Conservation (phyloP, 2,329 filamentous ascomycete genomes). For the Westerdykella sp. region DNA sequence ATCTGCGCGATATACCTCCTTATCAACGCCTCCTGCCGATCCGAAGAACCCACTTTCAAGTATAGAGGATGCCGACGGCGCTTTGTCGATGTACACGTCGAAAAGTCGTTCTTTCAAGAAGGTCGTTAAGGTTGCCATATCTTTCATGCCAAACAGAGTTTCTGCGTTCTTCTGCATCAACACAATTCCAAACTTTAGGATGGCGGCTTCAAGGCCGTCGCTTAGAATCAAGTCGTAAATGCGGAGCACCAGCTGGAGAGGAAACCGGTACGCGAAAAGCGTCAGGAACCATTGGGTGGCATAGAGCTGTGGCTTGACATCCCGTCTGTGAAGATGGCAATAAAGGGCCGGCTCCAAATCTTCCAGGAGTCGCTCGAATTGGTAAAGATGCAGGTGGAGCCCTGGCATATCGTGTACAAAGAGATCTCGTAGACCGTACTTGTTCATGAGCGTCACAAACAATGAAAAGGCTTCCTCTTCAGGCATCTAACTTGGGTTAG, state of each 20-base stretch:
- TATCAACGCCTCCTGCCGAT: constrained; percentile 81
- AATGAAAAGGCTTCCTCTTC: constrained; percentile 96
- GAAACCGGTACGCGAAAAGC: constrained; percentile 96
- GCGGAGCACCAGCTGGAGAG: constrained; percentile 87
- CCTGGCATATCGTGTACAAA: constrained; percentile 97
- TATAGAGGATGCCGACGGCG: constrained; percentile 85
- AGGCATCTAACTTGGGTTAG: constrained; percentile 60
- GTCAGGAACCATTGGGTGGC: constrained; percentile 99
- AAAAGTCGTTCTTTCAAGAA: constrained; percentile 94
- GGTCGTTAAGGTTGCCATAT: constrained; percentile 82
- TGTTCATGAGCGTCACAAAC: constrained; percentile 90
- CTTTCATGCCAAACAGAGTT: constrained; percentile 72
- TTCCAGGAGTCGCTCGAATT: constrained; percentile 90
- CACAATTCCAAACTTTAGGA: constrained; percentile 89
- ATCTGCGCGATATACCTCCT: constrained; percentile 92
- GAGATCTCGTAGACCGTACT: constrained; percentile 86
- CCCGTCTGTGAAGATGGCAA: constrained; percentile 82
- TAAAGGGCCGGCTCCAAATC: constrained; percentile 91
- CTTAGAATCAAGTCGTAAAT: constrained; percentile 95
- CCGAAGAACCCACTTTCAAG: constrained; percentile 97
- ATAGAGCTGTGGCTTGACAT: constrained; percentile 86
- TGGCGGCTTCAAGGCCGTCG: constrained; percentile 80
- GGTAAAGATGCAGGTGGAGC: constrained; percentile 84
- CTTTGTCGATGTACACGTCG: constrained; percentile 92
- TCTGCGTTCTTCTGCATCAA: constrained; percentile 92